Base-by-base conservation (phyloP, 345 rosid species). In the Eucalyptus erythrocorys region DNA sequence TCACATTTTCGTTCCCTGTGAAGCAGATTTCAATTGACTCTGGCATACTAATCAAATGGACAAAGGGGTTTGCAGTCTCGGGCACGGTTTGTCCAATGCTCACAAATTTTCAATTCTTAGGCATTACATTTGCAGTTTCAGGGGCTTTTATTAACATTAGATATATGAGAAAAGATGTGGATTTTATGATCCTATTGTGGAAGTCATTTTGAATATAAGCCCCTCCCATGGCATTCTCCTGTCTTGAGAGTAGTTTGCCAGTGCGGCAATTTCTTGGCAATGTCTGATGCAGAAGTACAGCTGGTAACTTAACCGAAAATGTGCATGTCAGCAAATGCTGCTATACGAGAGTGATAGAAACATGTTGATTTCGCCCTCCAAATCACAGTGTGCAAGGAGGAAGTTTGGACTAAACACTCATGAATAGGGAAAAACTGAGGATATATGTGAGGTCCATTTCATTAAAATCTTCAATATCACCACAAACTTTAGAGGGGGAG, bases 1-100 rank as follows among this genome's bases (percentile, higher is more conserved):
- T 97, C 90, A 95, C 99, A 13, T 97, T 97, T 87, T 96, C 99
- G 32, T 97, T 97, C 93, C 98, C 99, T 4, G 96, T 97, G 89
- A 90, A 92, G 81, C 98, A 95, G 89, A 95, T 94, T 11, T 94
- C 99, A 7, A 93, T 96, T 87, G 95, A 95, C 88, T 95, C 99
- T 6, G 98, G 99, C 26, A 92, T 95, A 57, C 90, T 97, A 13
- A 95, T 95, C 55, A 95, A 95, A 87, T 97, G 99, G 98, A 96
- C 98, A 48, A 96, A 97, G 90, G 98, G 98, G 27, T 97, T 97
- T 89, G 89, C 95, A 15, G 98, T 96, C 88, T 94, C 98, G 32
- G 98, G 98, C 89, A 95, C 98, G 94, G 99, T 96, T 89, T 59
- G 95, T 92, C 12, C 51, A 76, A 22, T 64, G 84, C 82, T 19